These are phyloP conservation scores for Penicillium pancosmium DNA, from an alignment of 495 filamentous ascomycete species.

Conservation along the genomic window DNA sequence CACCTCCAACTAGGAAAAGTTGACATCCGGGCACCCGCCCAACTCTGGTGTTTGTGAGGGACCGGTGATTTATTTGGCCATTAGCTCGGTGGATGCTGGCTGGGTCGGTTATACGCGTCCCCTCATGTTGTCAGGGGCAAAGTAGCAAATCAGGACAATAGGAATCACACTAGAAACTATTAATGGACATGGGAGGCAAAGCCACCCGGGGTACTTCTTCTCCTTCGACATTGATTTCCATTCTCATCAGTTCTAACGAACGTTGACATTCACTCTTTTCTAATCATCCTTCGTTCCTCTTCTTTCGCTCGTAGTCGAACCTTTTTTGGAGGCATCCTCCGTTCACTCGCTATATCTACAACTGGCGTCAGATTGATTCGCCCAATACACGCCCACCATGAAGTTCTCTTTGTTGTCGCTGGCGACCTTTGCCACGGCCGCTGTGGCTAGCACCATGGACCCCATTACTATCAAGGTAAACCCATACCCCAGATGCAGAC, in stretches of 20 bases:
- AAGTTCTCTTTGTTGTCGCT: constrained; percentile 47
- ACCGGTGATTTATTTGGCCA: background rate
- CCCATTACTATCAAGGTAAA: constrained; percentile 71
- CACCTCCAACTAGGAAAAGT: constrained; percentile 18
- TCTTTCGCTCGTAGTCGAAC: constrained; percentile 11
- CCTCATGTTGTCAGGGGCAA: constrained; percentile 21
- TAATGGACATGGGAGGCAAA: constrained; percentile 23
- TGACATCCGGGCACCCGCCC: constrained; percentile 19
- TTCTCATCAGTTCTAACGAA: constrained; percentile 3
- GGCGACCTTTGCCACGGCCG: constrained; percentile 54
- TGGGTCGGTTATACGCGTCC: constrained; percentile 29
- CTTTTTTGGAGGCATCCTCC: constrained; percentile 8
- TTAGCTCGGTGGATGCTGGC: constrained; percentile 19
- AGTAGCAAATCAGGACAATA: constrained; percentile 20
- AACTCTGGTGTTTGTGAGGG: background rate
- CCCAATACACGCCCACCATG: constrained; percentile 29
- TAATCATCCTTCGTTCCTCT: constrained; percentile 10
- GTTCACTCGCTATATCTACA: constrained; percentile 25
- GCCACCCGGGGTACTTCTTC: constrained; percentile 13
- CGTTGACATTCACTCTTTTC: constrained; percentile 21
- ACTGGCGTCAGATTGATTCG: constrained; percentile 10
- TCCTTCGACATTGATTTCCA: constrained; percentile 9
- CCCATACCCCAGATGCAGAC: constrained; percentile 9
- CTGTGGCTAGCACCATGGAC: constrained; percentile 57
- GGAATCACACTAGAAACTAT: constrained; percentile 14